Evolutionary conservation across 2,329 filamentous ascomycete genomes (phyloP), one percentile per base, ranked within the genome.

Genomic region (Claviceps arundinis): DNA sequence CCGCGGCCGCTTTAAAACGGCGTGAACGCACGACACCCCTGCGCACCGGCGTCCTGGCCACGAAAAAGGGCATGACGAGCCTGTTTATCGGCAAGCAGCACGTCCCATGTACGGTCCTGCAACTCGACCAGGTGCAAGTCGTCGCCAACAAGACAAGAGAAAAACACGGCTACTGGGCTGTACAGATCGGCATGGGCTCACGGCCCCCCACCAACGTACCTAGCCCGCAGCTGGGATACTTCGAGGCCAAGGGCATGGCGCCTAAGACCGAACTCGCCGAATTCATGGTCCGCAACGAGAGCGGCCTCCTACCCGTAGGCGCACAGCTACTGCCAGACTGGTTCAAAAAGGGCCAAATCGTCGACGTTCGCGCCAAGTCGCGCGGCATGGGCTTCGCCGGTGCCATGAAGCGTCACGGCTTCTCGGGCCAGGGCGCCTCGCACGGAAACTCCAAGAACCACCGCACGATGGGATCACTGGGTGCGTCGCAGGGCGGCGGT

Each of bases 391-490:
- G 93, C 7, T 98, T 96, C 67, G 88, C 86, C 9, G 93, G 93
- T 78, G 93, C 88, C 59, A 98, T 98, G 93, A 98, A 98, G 81
- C 79, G 87, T 60, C 87, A 91, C 72, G 89, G 89, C 37, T 97
- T 93, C 70, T 68, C 74, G 34, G 93, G 93, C 61, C 93, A 98
- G 73, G 85, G 83, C 60, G 87, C 89, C 53, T 90, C 84, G 61
- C 93, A 98, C 78, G 93, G 93, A 78, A 91, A 94, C 72, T 96
- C 90, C 64, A 82, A 89, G 72, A 89, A 88, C 64, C 93, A 98
- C 76, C 81, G 93, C 64, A 87, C 87, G 30, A 87, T 96, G 72
- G 93, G 93, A 75, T 91, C 89, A 37, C 78, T 85, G 7, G 93
- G 93, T 66, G 88, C 86, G 55, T 87, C 85, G 60, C 93, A 98